A percentile compares a stretch with the other conserved stretches of the same genome.
phyloP scores from a whole-genome alignment of 768 basidiomycete genomes.

The Hygrocybe coccinea region DNA sequence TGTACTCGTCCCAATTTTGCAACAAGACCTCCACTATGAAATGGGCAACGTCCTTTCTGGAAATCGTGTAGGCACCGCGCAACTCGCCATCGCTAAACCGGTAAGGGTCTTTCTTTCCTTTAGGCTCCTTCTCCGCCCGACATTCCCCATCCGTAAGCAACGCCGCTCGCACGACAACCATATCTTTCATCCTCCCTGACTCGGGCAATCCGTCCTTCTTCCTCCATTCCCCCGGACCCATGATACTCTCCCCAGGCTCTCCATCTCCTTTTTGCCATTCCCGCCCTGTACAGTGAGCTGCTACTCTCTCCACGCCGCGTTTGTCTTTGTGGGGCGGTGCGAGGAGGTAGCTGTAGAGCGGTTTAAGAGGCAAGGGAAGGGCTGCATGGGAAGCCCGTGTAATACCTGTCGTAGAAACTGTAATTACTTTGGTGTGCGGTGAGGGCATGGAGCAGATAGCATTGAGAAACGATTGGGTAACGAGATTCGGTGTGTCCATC shows the following conservation, averaged over 20 bases:
- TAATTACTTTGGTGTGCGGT: slow-evolving; percentile 45
- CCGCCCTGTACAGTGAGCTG: slow-evolving; percentile 47
- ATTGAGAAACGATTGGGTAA: slow-evolving; percentile 54
- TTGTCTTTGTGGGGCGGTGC: slow-evolving; percentile 55
- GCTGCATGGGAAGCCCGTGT: slow-evolving; percentile 39
- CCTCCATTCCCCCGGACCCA: slow-evolving; percentile 43
- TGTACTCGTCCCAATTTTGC: slow-evolving; percentile 49
- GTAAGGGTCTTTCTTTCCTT: slow-evolving; percentile 36
- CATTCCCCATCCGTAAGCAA: slow-evolving; percentile 56
- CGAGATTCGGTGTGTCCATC: slow-evolving; percentile 51
- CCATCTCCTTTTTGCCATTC: slow-evolving; percentile 41
- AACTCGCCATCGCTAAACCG: slow-evolving; percentile 41
- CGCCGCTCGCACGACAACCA: slow-evolving; percentile 53
- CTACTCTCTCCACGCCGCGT: slow-evolving; percentile 49
- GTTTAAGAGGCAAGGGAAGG: slow-evolving; percentile 47
- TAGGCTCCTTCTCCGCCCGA: slow-evolving; percentile 30
- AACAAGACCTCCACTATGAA: slow-evolving; percentile 50
- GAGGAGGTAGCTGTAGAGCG: slow-evolving; percentile 46
- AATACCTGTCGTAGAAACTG: slow-evolving; percentile 51
- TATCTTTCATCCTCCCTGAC: slow-evolving; percentile 39
- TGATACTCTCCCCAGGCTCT: slow-evolving; percentile 40
- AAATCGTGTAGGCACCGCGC: slow-evolving; percentile 45
- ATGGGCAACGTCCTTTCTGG: slow-evolving; percentile 61
- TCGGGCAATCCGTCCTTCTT: slow-evolving; percentile 37
- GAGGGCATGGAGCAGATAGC: slow-evolving; percentile 49